phyloP scores from a whole-genome alignment of 2,329 filamentous ascomycete genomes.

The Saccharata proteae region DNA sequence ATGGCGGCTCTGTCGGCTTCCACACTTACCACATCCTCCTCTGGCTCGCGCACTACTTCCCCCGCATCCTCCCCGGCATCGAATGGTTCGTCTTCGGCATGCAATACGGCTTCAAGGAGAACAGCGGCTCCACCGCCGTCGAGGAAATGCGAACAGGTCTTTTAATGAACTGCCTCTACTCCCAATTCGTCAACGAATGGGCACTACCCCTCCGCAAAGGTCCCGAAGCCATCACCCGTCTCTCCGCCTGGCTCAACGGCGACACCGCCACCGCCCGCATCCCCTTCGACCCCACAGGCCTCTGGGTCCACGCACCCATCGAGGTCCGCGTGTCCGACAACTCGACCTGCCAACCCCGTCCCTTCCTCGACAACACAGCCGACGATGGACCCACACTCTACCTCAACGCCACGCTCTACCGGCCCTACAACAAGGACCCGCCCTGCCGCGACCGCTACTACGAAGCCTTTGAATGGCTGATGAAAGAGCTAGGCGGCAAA shows the following conservation, averaged over 20 bases:
- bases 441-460: slow-evolving; percentile 70
- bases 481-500: slow-evolving; percentile 69
- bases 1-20: slow-evolving; percentile 71
- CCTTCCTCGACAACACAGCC: slow-evolving; percentile 62
- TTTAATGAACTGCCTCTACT: slow-evolving; percentile 94
- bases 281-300: slow-evolving; percentile 63
- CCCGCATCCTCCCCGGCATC: slow-evolving; percentile 70
- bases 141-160: slow-evolving; percentile 70
- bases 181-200: slow-evolving; percentile 99
- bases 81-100: slow-evolving; percentile 97
- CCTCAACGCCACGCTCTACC: slow-evolving; percentile 81
- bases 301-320: slow-evolving; percentile 82
- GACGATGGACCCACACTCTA: slow-evolving; percentile 64
- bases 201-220: slow-evolving; percentile 76
- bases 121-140: slow-evolving; percentile 57
- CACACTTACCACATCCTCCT: slow-evolving; percentile 88
- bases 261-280: slow-evolving; percentile 61
- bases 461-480: slow-evolving; percentile 79
- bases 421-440: slow-evolving; percentile 67
- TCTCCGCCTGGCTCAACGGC: slow-evolving; percentile 76
- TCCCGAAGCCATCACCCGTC: slow-evolving; percentile 70
- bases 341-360: slow-evolving; percentile 37
- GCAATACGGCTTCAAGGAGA: slow-evolving; percentile 83
- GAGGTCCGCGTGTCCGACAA: slow-evolving; percentile 82
- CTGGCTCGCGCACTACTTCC: slow-evolving; percentile 64